phyloP scores from a whole-genome alignment of 2,329 filamentous ascomycete genomes.

The Colletotrichum orchidophilum region DNA sequence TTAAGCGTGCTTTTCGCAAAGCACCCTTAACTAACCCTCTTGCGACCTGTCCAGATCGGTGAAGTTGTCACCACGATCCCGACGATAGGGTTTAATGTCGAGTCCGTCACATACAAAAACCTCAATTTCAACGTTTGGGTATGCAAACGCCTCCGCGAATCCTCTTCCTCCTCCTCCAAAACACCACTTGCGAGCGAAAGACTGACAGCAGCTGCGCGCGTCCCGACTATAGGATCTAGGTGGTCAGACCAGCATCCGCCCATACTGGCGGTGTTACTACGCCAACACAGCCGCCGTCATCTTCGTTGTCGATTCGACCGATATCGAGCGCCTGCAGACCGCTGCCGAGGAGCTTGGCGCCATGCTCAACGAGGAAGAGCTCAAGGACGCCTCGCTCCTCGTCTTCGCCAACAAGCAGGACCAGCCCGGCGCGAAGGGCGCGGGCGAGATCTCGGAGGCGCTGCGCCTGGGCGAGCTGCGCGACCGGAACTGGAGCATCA shows the following conservation, averaged over 20 bases:
- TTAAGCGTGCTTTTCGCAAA: background rate
- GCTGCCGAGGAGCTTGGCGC: slow-evolving; percentile 91
- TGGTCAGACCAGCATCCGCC: slow-evolving; percentile 97
- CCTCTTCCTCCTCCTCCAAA: background rate
- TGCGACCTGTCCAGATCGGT: slow-evolving; percentile 74
- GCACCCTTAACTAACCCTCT: slow-evolving; percentile 18
- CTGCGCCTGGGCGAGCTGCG: slow-evolving; percentile 89
- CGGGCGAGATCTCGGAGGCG: slow-evolving; percentile 95
- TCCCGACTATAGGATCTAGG: slow-evolving; percentile 77
- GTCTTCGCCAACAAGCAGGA: slow-evolving; percentile 99
- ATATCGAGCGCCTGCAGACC: slow-evolving; percentile 93
- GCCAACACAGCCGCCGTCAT: slow-evolving; percentile 98
- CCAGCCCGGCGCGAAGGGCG: slow-evolving; percentile 94
- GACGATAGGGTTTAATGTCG: slow-evolving; percentile 99
- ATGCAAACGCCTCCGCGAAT: slow-evolving; percentile 50
- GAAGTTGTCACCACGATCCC: slow-evolving; percentile 99
- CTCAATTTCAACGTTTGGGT: slow-evolving; percentile 99
- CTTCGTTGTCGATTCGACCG: slow-evolving; percentile 97
- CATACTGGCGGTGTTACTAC: slow-evolving; percentile 99
- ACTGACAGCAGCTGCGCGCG: slow-evolving; percentile 35
- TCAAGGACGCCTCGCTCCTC: slow-evolving; percentile 89
- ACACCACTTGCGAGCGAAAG: background rate
- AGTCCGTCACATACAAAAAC: slow-evolving; percentile 98
- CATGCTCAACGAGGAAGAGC: slow-evolving; percentile 97
- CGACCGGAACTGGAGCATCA: slow-evolving; percentile 99